Conservation (phyloP, 768 basidiomycete species). For the Boletellus sp. region DNA sequence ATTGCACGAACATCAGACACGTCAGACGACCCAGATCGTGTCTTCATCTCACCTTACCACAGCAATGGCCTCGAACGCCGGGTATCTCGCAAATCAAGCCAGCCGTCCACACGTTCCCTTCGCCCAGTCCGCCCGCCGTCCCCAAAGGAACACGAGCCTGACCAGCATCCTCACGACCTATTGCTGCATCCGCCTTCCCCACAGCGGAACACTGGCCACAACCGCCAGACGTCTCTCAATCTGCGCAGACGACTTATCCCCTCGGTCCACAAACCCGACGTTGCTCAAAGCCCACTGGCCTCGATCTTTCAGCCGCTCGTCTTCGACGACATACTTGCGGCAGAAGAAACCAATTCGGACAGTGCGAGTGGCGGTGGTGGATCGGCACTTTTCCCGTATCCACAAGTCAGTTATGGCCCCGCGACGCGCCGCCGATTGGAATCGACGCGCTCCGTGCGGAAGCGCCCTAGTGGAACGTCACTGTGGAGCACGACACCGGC, state of each 20-base stretch:
- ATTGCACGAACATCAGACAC: conserved; percentile 11
- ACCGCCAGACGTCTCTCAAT: conserved; percentile 12
- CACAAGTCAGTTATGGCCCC: conserved; percentile 36
- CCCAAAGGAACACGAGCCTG: conserved; percentile 18
- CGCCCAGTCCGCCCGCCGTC: conserved; percentile 16
- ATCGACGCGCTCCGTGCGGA: conserved; percentile 28
- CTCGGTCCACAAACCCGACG: conserved; percentile 19
- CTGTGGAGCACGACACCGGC: not conserved
- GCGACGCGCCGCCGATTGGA: conserved; percentile 38
- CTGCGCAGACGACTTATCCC: conserved; percentile 21
- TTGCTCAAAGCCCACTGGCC: conserved; percentile 54
- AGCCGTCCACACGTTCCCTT: conserved; percentile 30
- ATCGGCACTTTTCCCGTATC: conserved; percentile 5
- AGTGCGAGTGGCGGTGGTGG: conserved; percentile 7
- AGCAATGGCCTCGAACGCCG: conserved; percentile 24
- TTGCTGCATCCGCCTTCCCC: conserved; percentile 5
- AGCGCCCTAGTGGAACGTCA: conserved; percentile 13
- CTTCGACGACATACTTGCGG: conserved; percentile 44
- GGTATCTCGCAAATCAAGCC: conserved; percentile 31
- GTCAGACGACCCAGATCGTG: conserved; percentile 8
- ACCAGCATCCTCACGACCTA: conserved; percentile 2
- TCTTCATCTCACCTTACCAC: conserved; percentile 15
- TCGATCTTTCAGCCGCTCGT: conserved; percentile 70
- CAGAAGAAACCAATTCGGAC: conserved; percentile 29
- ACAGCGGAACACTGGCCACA: conserved; percentile 3